Base-by-base conservation (phyloP, 129 eudicot genomes). In the Escallonia rubra region DNA sequence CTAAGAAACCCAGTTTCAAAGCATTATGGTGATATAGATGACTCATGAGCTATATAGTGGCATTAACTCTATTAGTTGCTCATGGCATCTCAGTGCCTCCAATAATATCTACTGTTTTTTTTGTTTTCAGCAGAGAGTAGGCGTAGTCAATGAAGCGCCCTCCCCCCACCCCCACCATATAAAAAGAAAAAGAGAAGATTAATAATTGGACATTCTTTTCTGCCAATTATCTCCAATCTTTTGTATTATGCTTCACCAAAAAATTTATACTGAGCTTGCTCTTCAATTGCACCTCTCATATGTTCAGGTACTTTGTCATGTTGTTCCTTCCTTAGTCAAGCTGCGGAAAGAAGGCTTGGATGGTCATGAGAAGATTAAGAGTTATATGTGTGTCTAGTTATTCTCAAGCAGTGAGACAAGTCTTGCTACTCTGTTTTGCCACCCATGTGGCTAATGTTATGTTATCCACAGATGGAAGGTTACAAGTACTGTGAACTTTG, bases 311-410 rank as follows among this genome's bases (percentile, higher is more conserved):
- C 83, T 89, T 64, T 89, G 96, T 75, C 85, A 86, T 38, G 73
- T 85, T 65, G 74, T 93, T 66, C 99, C 99, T 80, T 86, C 99
- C 50, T 81, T 93, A 67, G 84, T 89, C 75, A 93, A 93, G 90
- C 81, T 93, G 83, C 76, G 99, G 69, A 93, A 93, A 85, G 99
- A 93, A 87, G 99, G 99, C 75, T 79, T 89, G 68, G 96, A 93
- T 82, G 99, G 90, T 60, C 82, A 89, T 52, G 99, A 93, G 85
- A 93, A 89, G 87, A 93, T 93, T 60, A 93, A 93, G 91, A 73
- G 90, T 80, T 93, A 93, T 79, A 93, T 87, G 99, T 93, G 85
- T 78, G 99, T 93, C 60, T 79, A 64, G 64, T 68, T 74, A 65
- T 67, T 66, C 80, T 82, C 68, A 74, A 85, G 69, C 82, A 63